Evolutionary conservation across 2,329 filamentous ascomycete genomes (phyloP), one percentile per base, ranked within the genome.

Genomic region (Periconia sp.): DNA sequence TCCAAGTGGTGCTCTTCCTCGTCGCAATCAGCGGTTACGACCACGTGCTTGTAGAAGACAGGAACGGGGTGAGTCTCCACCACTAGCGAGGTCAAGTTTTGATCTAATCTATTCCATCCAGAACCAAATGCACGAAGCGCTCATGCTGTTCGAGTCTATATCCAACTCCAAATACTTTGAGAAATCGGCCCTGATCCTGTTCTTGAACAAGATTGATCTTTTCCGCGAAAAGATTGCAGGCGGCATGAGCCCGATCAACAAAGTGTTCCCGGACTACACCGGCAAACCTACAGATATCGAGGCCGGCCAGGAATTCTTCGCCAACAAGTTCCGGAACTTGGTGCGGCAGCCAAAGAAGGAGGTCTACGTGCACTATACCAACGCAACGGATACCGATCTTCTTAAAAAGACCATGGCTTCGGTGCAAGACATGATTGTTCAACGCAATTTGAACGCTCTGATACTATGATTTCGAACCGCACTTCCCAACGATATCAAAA

Each of bases 11-110:
- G 40, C 78, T 97, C 28, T 97, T 97, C 74, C 81, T 97, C 56
- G 92, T 96, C 38, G 92, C 92, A 34, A 92, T 97, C 59, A 96
- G 91, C 53, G 92, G 92, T 46, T 97, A 96, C 70, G 92, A 97
- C 66, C 94, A 97, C 71, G 95, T 92, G 63, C 76, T 97, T 35
- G 90, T 96, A 3, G 92, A 97, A 74, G 92, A 97, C 69, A 92
- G 95, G 72, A 94, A 95, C 68, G 92, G 92, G 52, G 91, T 95
- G 79, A 76, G 89, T 78, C 4, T 13, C 24, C n/a, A 11, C 11
- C 9, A 19, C n/a, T 15, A 13, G 4, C 3, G 10, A 9, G 10
- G 9, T 2, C 8, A 23, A 10, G 1, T 4, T 19, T 33, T 16
- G 33, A 11, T 25, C 18, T 22, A 11, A 15, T 43, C 54, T 42